Conservation (phyloP, 1,284 basidiomycete species). For the Chiua sp. region DNA sequence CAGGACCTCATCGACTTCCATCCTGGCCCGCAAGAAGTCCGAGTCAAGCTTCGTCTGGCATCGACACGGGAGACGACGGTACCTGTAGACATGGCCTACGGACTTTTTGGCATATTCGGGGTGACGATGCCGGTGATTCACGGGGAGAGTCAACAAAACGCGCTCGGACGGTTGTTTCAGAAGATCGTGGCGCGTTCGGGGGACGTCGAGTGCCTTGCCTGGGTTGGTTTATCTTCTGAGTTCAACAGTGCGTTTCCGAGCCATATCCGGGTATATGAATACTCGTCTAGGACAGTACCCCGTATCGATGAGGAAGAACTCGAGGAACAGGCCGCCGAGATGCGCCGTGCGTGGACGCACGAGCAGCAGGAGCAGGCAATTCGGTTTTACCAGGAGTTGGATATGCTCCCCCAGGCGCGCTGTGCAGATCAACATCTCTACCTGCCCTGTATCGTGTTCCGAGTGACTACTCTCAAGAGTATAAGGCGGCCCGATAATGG, state of each 20-base stretch:
- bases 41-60: slow-evolving; percentile 27
- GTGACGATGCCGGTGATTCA: slow-evolving; percentile 19
- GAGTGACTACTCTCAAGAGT: slow-evolving; percentile 4
- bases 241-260: slow-evolving; percentile 34
- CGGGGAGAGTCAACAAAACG: slow-evolving; percentile 25
- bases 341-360: slow-evolving; percentile 1
- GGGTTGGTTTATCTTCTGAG: slow-evolving; percentile 25
- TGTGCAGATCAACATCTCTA: slow-evolving; percentile 15
- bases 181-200: slow-evolving; percentile 24
- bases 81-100: slow-evolving; percentile 31
- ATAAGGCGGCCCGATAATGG: not conserved
- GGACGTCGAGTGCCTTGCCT: slow-evolving; percentile 25
- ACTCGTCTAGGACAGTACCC: not conserved
- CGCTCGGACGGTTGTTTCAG: slow-evolving; percentile 29
- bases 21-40: slow-evolving; percentile 15
- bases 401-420: not conserved
- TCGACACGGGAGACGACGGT: slow-evolving; percentile 29
- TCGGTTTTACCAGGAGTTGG: slow-evolving; percentile 10
- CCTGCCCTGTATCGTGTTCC: slow-evolving; percentile 27
- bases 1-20: slow-evolving; percentile 16
- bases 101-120: slow-evolving; percentile 30
- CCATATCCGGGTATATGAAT: slow-evolving; percentile 20
- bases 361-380: slow-evolving; percentile 5
- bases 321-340: not conserved
- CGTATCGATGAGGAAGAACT: slow-evolving; percentile 9